Base-by-base conservation (phyloP, 805 yeast genomes). In the Candida xyloterini region DNA sequence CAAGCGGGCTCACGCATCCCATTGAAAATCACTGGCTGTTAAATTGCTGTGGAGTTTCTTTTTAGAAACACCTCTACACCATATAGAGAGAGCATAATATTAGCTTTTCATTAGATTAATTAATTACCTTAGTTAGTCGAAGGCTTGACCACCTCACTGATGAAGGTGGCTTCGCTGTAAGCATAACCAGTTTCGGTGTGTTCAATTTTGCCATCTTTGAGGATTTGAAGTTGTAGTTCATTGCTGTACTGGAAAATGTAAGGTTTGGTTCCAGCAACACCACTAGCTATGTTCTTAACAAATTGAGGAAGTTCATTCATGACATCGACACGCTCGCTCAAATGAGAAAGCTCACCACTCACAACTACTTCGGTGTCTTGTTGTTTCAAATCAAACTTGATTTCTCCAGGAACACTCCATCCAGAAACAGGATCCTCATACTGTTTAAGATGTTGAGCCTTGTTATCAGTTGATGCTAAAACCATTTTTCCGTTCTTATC, bases 221-320 rank as follows among this genome's bases (percentile, higher is more conserved):
- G 49, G 29, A 69, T 56, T 33, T 65, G 70, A 16, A 59, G 35
- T 11, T 53, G 43, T 45, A 85, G 67, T 39, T 75, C 73, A 60
- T 86, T 82, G 60, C 83, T 76, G 68, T 78, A 93, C 68, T 93
- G 98, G 66, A 90, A 93, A 56, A 93, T 91, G 68, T 78, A 91
- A n/a, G 99, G 99, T 60, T 84, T 86, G 20, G 98, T 82, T 35
- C 98, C 99, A 11, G 93, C 93, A 39, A 91, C 95, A 43, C 95
- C 96, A 47, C 90, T 79, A 32, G 87, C 98, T 43, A 93, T 84
- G 54, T 81, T 84, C 68, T 91, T 93, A 51, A 93, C 95, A 65
- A 93, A 89, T 48, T 78, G 81, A 20, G 99, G 99, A 43, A 93
- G 82, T 67, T 93, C 98, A 36, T 89, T 86, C 97, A 93, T 89